Percentiles rank a stretch among this genome's conserved stretches.
phyloP scores from a whole-genome alignment of 2,329 filamentous ascomycete species.

The Alternaria postmessia region DNA sequence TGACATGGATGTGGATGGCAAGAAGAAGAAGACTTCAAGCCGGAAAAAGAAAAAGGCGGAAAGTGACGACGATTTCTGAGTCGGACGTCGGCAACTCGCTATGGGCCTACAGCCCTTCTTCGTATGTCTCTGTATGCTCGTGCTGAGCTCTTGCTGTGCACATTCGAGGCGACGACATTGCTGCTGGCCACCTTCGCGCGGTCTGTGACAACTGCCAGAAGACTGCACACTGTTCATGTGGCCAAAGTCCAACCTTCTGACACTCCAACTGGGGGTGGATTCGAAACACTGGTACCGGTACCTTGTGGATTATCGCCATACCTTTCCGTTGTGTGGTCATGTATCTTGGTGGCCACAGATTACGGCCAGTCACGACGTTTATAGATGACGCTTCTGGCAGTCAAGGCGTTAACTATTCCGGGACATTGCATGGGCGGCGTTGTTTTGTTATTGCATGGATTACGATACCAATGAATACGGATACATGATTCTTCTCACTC shows the following conservation, averaged over 20 bases:
- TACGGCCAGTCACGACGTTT: background rate
- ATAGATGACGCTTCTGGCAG: background rate
- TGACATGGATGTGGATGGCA: slow-evolving; percentile 54
- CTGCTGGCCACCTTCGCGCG: background rate
- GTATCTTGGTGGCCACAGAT: background rate
- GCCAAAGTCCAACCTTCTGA: background rate
- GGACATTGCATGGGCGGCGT: slow-evolving; percentile 21
- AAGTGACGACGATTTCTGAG: slow-evolving; percentile 49
- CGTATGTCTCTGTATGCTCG: background rate
- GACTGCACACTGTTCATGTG: background rate
- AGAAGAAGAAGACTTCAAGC: slow-evolving; percentile 54
- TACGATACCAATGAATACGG: slow-evolving; percentile 37
- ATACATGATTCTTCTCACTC: slow-evolving; percentile 8
- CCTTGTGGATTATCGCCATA: background rate
- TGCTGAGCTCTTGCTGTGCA: background rate
- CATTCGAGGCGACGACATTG: background rate
- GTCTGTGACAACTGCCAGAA: background rate
- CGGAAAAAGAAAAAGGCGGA: slow-evolving; percentile 51
- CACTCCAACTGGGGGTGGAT: background rate
- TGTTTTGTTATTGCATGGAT: slow-evolving; percentile 4
- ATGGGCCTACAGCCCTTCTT: background rate
- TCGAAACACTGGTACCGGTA: background rate
- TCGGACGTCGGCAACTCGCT: background rate
- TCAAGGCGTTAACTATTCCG: background rate
- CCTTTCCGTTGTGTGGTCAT: background rate